Conservation (phyloP, 1,139 yeast genomes). For the Geotrichum restrictum region DNA sequence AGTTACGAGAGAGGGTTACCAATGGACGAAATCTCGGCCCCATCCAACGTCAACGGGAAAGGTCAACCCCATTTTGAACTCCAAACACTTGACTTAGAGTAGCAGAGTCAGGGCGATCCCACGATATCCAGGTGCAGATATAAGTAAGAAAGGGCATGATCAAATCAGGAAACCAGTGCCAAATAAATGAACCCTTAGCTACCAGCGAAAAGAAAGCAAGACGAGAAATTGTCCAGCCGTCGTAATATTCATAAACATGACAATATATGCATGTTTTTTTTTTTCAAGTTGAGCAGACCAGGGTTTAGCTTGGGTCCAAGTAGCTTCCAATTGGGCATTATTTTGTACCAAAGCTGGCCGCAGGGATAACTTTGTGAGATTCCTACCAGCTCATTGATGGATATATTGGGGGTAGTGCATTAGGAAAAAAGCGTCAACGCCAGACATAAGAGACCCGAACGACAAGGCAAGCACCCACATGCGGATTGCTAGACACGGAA, state of each 20-base stretch:
- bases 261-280: constrained; percentile 53
- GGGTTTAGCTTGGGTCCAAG: constrained; percentile 46
- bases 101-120: constrained; percentile 45
- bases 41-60: constrained; percentile 49
- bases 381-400: constrained; percentile 49
- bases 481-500: constrained; percentile 28
- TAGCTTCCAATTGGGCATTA: constrained; percentile 43
- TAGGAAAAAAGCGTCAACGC: constrained; percentile 49
- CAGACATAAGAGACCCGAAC: constrained; percentile 43
- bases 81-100: constrained; percentile 53
- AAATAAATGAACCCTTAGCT: constrained; percentile 40
- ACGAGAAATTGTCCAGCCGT: constrained; percentile 44
- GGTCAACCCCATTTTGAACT: constrained; percentile 49
- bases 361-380: constrained; percentile 51
- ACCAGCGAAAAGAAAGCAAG: constrained; percentile 40
- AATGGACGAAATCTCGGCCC: constrained; percentile 40
- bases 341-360: constrained; percentile 44
- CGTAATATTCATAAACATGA: constrained; percentile 47
- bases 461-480: constrained; percentile 40
- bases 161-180: constrained; percentile 49
- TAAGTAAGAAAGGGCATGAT: constrained; percentile 43
- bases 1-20: constrained; percentile 51
- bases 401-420: constrained; percentile 50
- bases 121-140: constrained; percentile 32
- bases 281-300: constrained; percentile 51